Percentiles rank a stretch among this genome's conserved stretches.
Evolutionary conservation across 2,329 filamentous ascomycete species (phyloP).

Genomic region (Neofusicoccum cordaticola): DNA sequence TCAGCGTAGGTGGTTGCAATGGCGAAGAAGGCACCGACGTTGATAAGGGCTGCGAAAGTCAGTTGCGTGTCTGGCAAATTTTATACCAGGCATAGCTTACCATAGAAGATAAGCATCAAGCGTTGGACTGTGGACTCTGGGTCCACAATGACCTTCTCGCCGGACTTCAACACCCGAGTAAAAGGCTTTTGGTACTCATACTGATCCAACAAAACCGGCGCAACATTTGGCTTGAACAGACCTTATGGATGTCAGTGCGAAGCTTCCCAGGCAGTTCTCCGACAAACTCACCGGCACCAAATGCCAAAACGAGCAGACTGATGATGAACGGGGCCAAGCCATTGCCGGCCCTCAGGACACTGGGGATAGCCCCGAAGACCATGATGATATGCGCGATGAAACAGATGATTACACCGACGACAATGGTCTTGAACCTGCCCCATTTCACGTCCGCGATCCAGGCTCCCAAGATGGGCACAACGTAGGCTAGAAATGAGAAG

Average conservation of each 20-base stretch:
- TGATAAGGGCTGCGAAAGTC: constrained; percentile 18
- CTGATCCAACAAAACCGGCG: constrained; percentile 46
- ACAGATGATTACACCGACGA: constrained; percentile 38
- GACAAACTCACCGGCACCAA: constrained; percentile 34
- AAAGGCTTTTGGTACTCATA: constrained; percentile 42
- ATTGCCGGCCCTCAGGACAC: constrained; percentile 37
- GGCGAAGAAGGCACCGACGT: constrained; percentile 34
- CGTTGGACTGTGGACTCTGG: constrained; percentile 44
- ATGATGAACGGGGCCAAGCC: constrained; percentile 40
- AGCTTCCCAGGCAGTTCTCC: constrained; percentile 32
- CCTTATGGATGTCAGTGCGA: constrained; percentile 20
- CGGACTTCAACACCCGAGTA: constrained; percentile 42
- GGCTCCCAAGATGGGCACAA: constrained; percentile 49
- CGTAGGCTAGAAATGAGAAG: constrained; percentile 58
- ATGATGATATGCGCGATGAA: constrained; percentile 37
- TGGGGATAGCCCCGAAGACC: constrained; percentile 39
- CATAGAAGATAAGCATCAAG: constrained; percentile 37
- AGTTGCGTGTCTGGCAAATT: neutral
- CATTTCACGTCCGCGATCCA: constrained; percentile 47
- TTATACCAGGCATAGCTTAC: neutral
- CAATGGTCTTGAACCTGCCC: constrained; percentile 41
- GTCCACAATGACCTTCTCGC: constrained; percentile 48
- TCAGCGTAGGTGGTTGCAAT: constrained; percentile 42
- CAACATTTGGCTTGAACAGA: constrained; percentile 42
- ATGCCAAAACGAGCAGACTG: constrained; percentile 37